phyloP scores from a whole-genome alignment of 495 filamentous ascomycete genomes.

The Hyphodiscus hymeniophilus region DNA sequence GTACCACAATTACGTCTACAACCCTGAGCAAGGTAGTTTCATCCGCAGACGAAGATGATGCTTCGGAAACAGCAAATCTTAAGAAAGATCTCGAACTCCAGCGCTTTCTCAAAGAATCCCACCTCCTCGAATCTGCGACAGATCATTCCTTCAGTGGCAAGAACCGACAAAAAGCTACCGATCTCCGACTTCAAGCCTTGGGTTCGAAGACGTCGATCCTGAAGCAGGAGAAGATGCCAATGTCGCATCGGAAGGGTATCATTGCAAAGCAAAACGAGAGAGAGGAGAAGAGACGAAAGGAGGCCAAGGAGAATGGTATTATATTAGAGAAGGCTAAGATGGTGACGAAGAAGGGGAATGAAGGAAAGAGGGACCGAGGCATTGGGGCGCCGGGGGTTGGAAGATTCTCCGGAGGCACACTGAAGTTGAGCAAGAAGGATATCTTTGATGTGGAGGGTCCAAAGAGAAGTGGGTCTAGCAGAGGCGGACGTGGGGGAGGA shows the following conservation, averaged over 20 bases:
- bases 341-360: conserved; percentile 30
- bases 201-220: conserved; percentile 70
- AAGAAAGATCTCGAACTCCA: conserved; percentile 92
- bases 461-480: conserved; percentile 22
- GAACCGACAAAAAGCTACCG: conserved; percentile 65
- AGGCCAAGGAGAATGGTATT: conserved; percentile 85
- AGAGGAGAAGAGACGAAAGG: conserved; percentile 62
- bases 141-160: conserved; percentile 56
- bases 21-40: conserved; percentile 18
- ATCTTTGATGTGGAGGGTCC: conserved; percentile 56
- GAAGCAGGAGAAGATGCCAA: conserved; percentile 75
- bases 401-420: conserved; percentile 66
- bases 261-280: conserved; percentile 48
- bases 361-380: conserved; percentile 49
- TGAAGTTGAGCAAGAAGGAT: conserved; percentile 73
- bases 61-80: conserved; percentile 53
- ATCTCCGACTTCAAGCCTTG: conserved; percentile 71
- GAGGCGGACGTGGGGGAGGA: conserved; percentile 23
- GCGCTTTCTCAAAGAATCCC: conserved; percentile 81
- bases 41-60: conserved; percentile 30
- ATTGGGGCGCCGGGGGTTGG: conserved; percentile 72
- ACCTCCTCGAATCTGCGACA: conserved; percentile 65
- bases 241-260: conserved; percentile 73
- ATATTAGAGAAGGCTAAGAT: conserved; percentile 65
- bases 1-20: conserved; percentile 30